Percentiles rank a stretch among this genome's conserved stretches.
Conservation (phyloP, 1,284 basidiomycete species). For the Athelia sp. region DNA sequence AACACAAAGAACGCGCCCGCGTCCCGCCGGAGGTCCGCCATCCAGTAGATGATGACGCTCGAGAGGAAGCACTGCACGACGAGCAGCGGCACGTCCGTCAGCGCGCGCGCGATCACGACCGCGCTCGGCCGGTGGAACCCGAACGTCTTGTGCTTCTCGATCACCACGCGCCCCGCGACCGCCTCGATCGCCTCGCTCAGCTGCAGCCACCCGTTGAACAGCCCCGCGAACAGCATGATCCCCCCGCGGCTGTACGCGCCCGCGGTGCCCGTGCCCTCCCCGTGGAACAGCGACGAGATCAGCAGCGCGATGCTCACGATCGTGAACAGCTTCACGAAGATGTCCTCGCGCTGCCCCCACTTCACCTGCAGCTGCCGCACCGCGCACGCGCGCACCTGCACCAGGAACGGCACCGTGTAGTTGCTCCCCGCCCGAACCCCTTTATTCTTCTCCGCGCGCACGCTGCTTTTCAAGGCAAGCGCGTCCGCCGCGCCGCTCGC, state of each 20-base stretch:
- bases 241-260: background rate
- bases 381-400: background rate
- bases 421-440: background rate
- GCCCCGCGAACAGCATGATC: background rate
- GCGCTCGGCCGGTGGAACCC: background rate
- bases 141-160: background rate
- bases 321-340: background rate
- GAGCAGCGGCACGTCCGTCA: background rate
- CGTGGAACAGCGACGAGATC: background rate
- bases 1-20: background rate
- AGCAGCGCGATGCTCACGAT: background rate
- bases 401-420: background rate
- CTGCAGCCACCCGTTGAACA: slow-evolving; percentile 1
- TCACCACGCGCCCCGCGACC: background rate
- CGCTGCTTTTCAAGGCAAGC: background rate
- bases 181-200: background rate
- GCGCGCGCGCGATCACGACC: background rate
- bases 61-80: background rate
- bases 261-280: background rate
- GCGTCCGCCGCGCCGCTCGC: background rate
- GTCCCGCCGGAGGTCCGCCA: background rate
- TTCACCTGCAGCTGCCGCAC: background rate
- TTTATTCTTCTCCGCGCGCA: background rate
- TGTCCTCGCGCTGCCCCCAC: slow-evolving; percentile 1
- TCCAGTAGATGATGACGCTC: background rate